A percentile compares a stretch with the other conserved stretches of the same genome.
phyloP scores from a whole-genome alignment of 2,329 filamentous ascomycete species.

The Colletotrichum graminicola region DNA sequence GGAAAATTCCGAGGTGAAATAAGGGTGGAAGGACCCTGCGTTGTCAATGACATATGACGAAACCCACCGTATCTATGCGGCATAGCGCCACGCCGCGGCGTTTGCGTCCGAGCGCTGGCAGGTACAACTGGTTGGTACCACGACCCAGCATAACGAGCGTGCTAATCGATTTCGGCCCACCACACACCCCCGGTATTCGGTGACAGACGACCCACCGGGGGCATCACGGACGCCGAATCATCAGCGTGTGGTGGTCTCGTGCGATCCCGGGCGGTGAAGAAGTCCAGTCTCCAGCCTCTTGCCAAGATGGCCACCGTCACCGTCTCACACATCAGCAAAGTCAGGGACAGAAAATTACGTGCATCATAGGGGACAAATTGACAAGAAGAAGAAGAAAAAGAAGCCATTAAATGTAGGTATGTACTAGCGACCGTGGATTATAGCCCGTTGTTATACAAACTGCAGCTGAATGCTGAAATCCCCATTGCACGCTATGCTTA shows the following conservation, averaged over 20 bases:
- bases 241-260: constrained; percentile 16
- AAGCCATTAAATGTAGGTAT: constrained; percentile 42
- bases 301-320: background rate
- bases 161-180: constrained; percentile 15
- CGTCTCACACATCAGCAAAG: background rate
- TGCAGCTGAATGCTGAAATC: constrained; percentile 45
- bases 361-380: background rate
- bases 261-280: constrained; percentile 21
- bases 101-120: constrained; percentile 8
- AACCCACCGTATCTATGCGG: constrained; percentile 25
- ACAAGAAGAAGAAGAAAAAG: constrained; percentile 12
- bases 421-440: constrained; percentile 43
- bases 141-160: no score
- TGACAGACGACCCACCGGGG: constrained; percentile 19
- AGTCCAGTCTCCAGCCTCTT: background rate
- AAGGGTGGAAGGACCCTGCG: constrained; percentile 40
- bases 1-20: constrained; percentile 5
- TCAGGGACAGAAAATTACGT: background rate
- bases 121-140: background rate
- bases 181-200: constrained; percentile 19
- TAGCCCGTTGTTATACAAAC: constrained; percentile 44
- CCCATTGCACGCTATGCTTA: constrained; percentile 48
- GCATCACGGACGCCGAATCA: constrained; percentile 12
- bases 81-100: constrained; percentile 26
- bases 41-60: constrained; percentile 39